Conservation (phyloP, 2,329 filamentous ascomycete species). For the Colletotrichum abscissum region DNA sequence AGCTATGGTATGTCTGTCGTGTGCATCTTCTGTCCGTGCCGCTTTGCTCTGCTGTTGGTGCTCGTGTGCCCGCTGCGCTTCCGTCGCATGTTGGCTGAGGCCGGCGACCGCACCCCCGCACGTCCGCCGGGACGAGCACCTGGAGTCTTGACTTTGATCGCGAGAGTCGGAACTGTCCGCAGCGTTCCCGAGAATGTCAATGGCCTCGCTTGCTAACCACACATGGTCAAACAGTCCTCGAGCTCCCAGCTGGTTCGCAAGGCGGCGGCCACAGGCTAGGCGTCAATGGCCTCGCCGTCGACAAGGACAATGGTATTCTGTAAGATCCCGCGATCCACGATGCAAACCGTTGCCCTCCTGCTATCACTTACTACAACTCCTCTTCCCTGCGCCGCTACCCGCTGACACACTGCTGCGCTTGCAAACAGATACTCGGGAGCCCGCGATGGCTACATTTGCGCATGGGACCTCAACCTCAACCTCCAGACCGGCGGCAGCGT, state of each 20-base stretch:
- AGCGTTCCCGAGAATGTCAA: neutral
- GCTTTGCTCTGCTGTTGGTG: neutral
- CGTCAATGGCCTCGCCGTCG: slow-evolving; percentile 93
- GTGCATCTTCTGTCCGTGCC: neutral
- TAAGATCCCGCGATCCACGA: slow-evolving; percentile 58
- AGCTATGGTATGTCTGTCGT: slow-evolving; percentile 68
- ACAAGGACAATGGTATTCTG: slow-evolving; percentile 86
- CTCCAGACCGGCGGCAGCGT: slow-evolving; percentile 52
- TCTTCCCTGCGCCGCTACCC: neutral
- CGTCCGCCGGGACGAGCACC: slow-evolving; percentile 11
- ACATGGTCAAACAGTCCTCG: slow-evolving; percentile 59
- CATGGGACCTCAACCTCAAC: slow-evolving; percentile 89
- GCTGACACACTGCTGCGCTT: slow-evolving; percentile 8
- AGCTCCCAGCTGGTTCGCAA: slow-evolving; percentile 65
- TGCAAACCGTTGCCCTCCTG: slow-evolving; percentile 7
- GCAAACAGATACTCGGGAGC: slow-evolving; percentile 87
- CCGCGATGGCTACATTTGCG: slow-evolving; percentile 93
- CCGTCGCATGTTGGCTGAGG: slow-evolving; percentile 11
- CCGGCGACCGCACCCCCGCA: slow-evolving; percentile 22
- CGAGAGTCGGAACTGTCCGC: neutral
- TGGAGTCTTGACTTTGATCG: slow-evolving; percentile 6
- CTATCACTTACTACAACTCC: slow-evolving; percentile 13
- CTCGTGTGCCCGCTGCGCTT: slow-evolving; percentile 11
- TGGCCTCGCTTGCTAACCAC: slow-evolving; percentile 16
- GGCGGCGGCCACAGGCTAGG: slow-evolving; percentile 89